Evolutionary conservation across 176 grass and related monocot genomes (phyloP), one percentile per base, ranked within the genome.

Genomic region (Luzula sylvatica): DNA sequence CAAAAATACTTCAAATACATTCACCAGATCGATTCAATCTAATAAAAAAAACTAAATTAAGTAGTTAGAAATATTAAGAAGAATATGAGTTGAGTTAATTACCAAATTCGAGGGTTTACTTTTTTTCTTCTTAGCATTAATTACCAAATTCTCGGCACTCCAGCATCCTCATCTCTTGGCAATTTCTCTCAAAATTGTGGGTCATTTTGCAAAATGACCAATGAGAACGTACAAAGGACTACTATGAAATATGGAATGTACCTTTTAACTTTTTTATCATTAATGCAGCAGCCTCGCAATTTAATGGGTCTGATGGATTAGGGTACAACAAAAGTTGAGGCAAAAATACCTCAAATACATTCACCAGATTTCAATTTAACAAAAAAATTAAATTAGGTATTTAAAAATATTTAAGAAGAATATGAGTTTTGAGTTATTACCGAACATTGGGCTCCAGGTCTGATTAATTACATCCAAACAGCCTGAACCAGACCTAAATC

Each of bases 201-300:
- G 46, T 0, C 28, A 56, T 41, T 8, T 51, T 12, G 47, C 46
- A 25, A 17, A 25, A 63, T 3, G 2, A 1, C 58, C 26, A 66
- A 79, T 64, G 28, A 49, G 8, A 38, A 16, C n/a, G 40, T 9
- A 14, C 40, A 45, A 9, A 45, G 11, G 11, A 14, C 8, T 45
- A 45, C 11, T 45, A 45, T n/a, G n/a, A n/a, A n/a, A n/a, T n/a
- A n/a, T n/a, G n/a, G 9, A 35, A 49, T 32, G 20, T 49, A 96
- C 90, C 90, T 89, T 89, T 89, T 56, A 96, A 83, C 88, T 96
- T 96, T 63, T 82, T 66, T 83, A 96, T 96, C 90, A 96, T 89
- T 39, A 89, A 61, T 1, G 90, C 90, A 66, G 90, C 90, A 26
- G 90, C 90, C 65, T 96, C 90, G 26, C 90, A 83, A 65, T 96